Evolutionary conservation across 176 grass and related monocot species (phyloP), one percentile per base, ranked within the genome.

Genomic region (Triticum turgidum): DNA sequence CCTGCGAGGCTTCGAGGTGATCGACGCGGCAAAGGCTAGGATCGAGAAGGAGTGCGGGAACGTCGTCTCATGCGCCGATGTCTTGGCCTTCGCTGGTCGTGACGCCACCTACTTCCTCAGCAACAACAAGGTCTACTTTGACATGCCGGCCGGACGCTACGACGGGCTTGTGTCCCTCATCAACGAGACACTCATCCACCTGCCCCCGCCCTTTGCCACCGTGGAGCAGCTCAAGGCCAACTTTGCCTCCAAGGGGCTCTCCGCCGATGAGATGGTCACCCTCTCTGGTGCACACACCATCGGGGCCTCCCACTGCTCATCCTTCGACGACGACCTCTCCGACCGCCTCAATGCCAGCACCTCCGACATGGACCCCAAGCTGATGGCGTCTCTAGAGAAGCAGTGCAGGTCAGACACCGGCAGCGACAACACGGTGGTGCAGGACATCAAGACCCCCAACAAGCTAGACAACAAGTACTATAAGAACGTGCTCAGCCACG

Each of bases 381-480:
- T 86, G 7, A 80, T 44, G 42, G n/a, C 2, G 1, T 38, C 22
- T 3, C 51, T 90, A 1, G 11, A 49, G 54, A 1, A 30, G 0
- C 32, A 32, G 64, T 90, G 88, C 82, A 18, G 2, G 14, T 21
- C 69, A 29, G 5, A 17, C 4, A 6, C 6, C 11, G 69, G 69
- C 12, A 18, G 0, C 44, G 39, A 65, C 54, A 59, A 45, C 69
- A 71, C 59, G 30, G 90, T 89, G 68, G 3, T 12, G 11, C 82
- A 78, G 9, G 86, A 92, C 29, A 2, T 17, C 22, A 27, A 7
- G 22, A 85, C 84, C 3, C 77, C 92, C 6, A n/a, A 68, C 49
- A 20, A 1, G 0, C 25, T 91, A 4, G 89, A 94, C 84, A 86
- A 21, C 34, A 37, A 87, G 69, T 94, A 94, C 81, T 94, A 89